Percentiles rank a stretch among this genome's conserved stretches.
Evolutionary conservation across 805 yeast genomes (phyloP).

Genomic region (Danielia oregonensis): DNA sequence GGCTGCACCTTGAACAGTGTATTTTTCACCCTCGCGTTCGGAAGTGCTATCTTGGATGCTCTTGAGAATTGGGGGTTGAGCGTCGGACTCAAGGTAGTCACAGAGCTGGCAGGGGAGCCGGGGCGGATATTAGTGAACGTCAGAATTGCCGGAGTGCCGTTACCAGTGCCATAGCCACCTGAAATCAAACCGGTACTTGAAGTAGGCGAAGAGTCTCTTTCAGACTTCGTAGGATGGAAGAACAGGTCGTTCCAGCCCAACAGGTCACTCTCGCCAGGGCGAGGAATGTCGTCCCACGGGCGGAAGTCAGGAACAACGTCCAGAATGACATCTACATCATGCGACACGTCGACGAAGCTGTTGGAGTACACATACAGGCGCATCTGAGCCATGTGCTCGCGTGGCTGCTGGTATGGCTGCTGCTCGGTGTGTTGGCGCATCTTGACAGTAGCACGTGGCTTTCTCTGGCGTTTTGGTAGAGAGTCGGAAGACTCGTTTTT

Average conservation of each 20-base stretch:
- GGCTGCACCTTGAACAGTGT: constrained; percentile 7
- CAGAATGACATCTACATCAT: constrained; percentile 6
- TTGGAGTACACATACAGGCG: constrained; percentile 7
- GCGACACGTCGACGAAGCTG: constrained; percentile 5
- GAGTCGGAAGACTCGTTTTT: background rate
- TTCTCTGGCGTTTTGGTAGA: background rate
- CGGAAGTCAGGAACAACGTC: constrained; percentile 4
- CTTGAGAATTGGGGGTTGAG: background rate
- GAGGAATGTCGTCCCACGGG: constrained; percentile 7
- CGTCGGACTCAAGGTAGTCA: background rate
- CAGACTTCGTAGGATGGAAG: background rate
- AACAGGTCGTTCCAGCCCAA: background rate
- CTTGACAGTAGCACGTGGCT: constrained; percentile 1
- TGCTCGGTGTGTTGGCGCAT: background rate
- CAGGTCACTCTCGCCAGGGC: background rate
- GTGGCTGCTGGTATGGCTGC: background rate
- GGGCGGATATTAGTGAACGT: background rate
- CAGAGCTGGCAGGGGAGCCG: background rate
- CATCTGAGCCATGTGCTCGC: background rate
- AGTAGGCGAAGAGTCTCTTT: background rate
- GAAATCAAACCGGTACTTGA: background rate
- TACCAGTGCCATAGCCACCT: background rate
- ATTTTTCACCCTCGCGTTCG: constrained; percentile 16
- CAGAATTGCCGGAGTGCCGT: background rate
- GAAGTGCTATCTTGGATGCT: constrained; percentile 14